These are phyloP conservation scores for Cinnamomum chago DNA, from an alignment of 164 flowering plant species.

Conservation along the genomic window DNA sequence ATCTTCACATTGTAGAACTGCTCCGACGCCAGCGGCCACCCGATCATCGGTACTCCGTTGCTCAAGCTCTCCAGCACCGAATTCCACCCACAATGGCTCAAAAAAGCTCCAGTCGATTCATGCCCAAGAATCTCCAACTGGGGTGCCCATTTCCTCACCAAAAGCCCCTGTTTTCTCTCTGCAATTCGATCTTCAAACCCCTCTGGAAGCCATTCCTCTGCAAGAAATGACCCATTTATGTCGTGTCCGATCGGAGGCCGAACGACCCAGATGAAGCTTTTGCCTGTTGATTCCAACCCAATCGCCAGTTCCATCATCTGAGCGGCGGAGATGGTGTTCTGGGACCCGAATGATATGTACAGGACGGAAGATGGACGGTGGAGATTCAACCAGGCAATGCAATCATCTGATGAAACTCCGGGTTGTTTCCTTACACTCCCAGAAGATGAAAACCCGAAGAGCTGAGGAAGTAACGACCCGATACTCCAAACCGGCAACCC, in stretches of 20 bases:
- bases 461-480: slow-evolving; percentile 5
- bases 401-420: slow-evolving; percentile 7
- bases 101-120: slow-evolving; percentile 12
- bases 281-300: slow-evolving; percentile 21
- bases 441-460: background rate
- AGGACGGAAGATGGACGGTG: slow-evolving; percentile 16
- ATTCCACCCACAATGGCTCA: slow-evolving; percentile 25
- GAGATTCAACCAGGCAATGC: slow-evolving; percentile 15
- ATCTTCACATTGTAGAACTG: slow-evolving; percentile 22
- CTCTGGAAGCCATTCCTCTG: slow-evolving; percentile 19
- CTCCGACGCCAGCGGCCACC: slow-evolving; percentile 20
- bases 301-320: slow-evolving; percentile 25
- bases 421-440: background rate
- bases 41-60: slow-evolving; percentile 16
- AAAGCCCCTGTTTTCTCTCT: slow-evolving; percentile 8
- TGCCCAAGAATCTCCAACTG: slow-evolving; percentile 16
- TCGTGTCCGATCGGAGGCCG: slow-evolving; percentile 26
- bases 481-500: slow-evolving; percentile 12
- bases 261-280: slow-evolving; percentile 20
- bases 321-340: slow-evolving; percentile 9
- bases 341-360: slow-evolving; percentile 21
- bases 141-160: slow-evolving; percentile 17
- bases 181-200: slow-evolving; percentile 16
- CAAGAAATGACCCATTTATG: slow-evolving; percentile 14
- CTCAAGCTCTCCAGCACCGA: slow-evolving; percentile 18